Percentiles rank a stretch among this genome's conserved stretches.
Conservation (phyloP, 805 yeast genomes). For the Priceomyces haplophilus region DNA sequence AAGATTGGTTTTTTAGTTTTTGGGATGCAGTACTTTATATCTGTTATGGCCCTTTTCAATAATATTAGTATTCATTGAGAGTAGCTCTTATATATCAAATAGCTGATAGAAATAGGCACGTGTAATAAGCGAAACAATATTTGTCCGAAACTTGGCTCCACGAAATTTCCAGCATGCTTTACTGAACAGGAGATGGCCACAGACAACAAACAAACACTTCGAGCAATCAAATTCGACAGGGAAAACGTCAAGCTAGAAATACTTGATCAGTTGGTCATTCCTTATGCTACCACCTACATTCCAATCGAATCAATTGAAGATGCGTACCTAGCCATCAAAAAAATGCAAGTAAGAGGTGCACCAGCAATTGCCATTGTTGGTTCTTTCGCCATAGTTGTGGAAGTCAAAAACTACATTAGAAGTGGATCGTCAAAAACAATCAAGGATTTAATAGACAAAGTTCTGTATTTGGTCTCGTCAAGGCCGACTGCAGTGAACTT, state of each 20-base stretch:
- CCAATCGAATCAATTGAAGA: constrained; percentile 61
- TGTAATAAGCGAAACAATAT: neutral
- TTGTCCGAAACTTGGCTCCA: neutral
- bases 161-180: neutral
- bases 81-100: too few relatives aligned
- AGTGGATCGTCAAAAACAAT: constrained; percentile 19
- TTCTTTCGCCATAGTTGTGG: constrained; percentile 77
- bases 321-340: constrained; percentile 78
- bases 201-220: constrained; percentile 19
- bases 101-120: neutral
- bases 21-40: too few relatives aligned
- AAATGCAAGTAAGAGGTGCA: constrained; percentile 96
- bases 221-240: constrained; percentile 68
- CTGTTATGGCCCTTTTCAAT: neutral
- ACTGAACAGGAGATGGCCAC: neutral
- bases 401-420: constrained; percentile 36
- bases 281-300: constrained; percentile 73
- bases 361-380: constrained; percentile 98
- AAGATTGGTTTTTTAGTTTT: constrained; percentile 56
- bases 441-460: constrained; percentile 39
- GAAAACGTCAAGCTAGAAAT: constrained; percentile 48
- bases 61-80: neutral
- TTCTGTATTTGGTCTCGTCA: constrained; percentile 67
- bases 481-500: constrained; percentile 97
- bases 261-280: constrained; percentile 79